Conservation (phyloP, 2,329 filamentous ascomycete species). For the Rosellinia necatrix region DNA sequence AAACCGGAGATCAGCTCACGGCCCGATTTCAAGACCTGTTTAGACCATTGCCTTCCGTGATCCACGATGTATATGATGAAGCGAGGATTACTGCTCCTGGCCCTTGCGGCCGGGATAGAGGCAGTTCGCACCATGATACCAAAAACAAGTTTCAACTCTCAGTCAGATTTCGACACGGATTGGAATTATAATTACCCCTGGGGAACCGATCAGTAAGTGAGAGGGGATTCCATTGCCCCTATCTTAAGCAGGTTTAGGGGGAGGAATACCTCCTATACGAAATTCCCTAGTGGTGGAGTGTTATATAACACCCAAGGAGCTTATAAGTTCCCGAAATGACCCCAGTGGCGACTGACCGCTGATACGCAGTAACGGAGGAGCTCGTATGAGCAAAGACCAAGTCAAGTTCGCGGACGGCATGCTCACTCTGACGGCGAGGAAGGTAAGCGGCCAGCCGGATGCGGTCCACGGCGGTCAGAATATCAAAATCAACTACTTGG, state of each 20-base stretch:
- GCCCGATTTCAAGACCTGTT: neutral
- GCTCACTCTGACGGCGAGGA: constrained; percentile 53
- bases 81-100: constrained; percentile 23
- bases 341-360: no score
- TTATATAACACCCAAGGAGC: no score
- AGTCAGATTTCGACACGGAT: constrained; percentile 46
- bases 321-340: no score
- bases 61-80: constrained; percentile 18
- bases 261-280: no score
- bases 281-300: no score
- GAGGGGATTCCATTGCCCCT: neutral
- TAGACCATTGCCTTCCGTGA: neutral
- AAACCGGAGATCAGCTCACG: neutral
- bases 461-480: constrained; percentile 45
- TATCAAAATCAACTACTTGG: constrained; percentile 57
- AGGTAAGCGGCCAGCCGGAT: constrained; percentile 46
- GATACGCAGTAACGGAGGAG: constrained; percentile 51
- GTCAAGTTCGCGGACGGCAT: constrained; percentile 48
- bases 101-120: constrained; percentile 29
- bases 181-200: constrained; percentile 61
- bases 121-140: constrained; percentile 47
- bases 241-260: neutral
- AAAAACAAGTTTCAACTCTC: constrained; percentile 45
- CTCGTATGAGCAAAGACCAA: constrained; percentile 56
- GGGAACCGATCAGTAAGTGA: constrained; percentile 55